Conservation (phyloP, 441 rosid species). For the Adansonia gregorii region DNA sequence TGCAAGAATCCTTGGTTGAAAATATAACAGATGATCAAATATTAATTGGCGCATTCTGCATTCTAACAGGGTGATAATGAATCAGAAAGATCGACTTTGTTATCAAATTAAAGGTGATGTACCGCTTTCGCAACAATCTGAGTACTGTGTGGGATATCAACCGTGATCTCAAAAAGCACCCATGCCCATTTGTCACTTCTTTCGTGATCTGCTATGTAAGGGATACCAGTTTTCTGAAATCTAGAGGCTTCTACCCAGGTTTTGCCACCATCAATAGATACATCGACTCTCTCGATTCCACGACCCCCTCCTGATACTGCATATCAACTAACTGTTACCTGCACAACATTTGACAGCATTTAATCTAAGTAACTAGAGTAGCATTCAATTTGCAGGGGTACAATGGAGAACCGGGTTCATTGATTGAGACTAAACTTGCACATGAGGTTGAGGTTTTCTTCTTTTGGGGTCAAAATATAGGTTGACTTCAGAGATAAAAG, state of each 20-base stretch:
- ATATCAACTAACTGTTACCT: conserved; percentile 82
- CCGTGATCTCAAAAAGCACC: conserved; percentile 83
- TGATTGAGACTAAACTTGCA: background rate
- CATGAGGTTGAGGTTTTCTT: background rate
- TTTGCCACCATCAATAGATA: conserved; percentile 90
- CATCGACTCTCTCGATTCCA: conserved; percentile 91
- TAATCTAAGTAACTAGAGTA: conserved; percentile 13
- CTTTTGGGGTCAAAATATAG: conserved; percentile 6
- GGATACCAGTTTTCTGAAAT: conserved; percentile 62
- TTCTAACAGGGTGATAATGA: background rate
- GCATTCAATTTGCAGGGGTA: background rate
- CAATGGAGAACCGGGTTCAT: background rate
- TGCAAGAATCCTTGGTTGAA: background rate
- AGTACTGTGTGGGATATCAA: conserved; percentile 53
- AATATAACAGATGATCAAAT: background rate
- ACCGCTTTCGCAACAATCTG: conserved; percentile 95
- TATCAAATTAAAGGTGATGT: conserved; percentile 34
- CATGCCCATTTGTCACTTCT: conserved; percentile 95
- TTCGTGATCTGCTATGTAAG: conserved; percentile 61
- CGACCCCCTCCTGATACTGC: conserved; percentile 98
- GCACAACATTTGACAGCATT: conserved; percentile 29
- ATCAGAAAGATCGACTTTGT: background rate
- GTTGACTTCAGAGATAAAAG: background rate
- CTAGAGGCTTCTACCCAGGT: conserved; percentile 86
- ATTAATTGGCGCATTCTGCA: background rate